These are phyloP conservation scores for Allium sativum DNA, from an alignment of 106 monocot genomes.

Conservation along the genomic window DNA sequence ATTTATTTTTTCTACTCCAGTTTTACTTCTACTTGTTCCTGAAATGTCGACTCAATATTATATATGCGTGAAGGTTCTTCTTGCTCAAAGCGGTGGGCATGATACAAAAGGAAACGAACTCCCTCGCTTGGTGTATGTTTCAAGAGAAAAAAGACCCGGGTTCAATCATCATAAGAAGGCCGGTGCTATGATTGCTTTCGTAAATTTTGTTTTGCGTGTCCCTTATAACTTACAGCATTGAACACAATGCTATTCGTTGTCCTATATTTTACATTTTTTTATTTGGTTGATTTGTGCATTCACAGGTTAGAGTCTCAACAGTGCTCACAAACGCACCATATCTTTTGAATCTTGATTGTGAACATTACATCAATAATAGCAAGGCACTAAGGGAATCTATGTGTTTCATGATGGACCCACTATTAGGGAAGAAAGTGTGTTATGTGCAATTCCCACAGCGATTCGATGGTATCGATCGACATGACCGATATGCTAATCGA, in stretches of 20 bases:
- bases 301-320: no score
- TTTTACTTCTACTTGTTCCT: no score
- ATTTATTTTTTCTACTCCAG: no score
- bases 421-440: conserved; percentile 63
- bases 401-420: conserved; percentile 95
- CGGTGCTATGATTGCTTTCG: conserved; percentile 93
- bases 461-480: conserved; percentile 73
- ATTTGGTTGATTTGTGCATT: no score
- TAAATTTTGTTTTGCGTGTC: conserved; percentile 18
- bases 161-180: conserved; percentile 95
- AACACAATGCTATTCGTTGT: no score
- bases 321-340: no score
- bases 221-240: no score
- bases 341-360: conserved; percentile 79
- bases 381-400: conserved; percentile 86
- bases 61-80: conserved; percentile 88
- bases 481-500: conserved; percentile 27
- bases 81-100: conserved; percentile 72
- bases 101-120: conserved; percentile 81
- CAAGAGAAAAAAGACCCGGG: conserved; percentile 97
- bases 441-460: conserved; percentile 88
- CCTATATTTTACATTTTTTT: no score
- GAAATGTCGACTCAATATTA: no score
- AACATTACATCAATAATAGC: conserved; percentile 88
- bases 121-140: conserved; percentile 92